Conservation (phyloP, 208 protist genomes). For the Strigomonas oncopelti region DNA sequence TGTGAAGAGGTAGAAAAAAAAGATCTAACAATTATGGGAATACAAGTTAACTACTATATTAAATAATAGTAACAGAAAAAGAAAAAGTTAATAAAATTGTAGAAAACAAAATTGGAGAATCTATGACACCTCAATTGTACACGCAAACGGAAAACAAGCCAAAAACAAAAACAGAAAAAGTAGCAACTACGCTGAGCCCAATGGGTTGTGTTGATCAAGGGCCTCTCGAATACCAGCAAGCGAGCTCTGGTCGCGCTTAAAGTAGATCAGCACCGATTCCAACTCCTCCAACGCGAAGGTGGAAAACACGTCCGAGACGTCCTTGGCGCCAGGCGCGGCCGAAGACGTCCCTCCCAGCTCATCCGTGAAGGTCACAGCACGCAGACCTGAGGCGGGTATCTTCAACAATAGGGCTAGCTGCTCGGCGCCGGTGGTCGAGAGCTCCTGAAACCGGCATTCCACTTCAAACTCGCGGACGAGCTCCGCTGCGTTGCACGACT, state of each 20-base stretch:
- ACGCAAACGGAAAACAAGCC: too few species aligned
- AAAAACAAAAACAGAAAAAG: too few species aligned
- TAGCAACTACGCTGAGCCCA: neutral
- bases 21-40: too few species aligned
- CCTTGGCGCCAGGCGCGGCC: neutral
- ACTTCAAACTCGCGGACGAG: constrained; percentile 42
- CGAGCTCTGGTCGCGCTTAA: constrained; percentile 28
- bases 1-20: too few species aligned
- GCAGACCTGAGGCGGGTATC: constrained; percentile 27
- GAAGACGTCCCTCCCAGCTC: constrained; percentile 13
- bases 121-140: too few species aligned
- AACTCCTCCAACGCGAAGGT: constrained; percentile 21
- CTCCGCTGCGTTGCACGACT: constrained; percentile 26
- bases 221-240: constrained; percentile 21
- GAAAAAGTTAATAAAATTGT: too few species aligned
- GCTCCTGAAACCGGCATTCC: constrained; percentile 63
- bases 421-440: constrained; percentile 20
- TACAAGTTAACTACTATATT: too few species aligned
- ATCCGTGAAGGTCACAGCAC: constrained; percentile 30
- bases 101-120: too few species aligned
- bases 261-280: constrained; percentile 26
- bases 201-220: neutral
- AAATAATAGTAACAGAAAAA: too few species aligned
- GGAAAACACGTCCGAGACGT: neutral
- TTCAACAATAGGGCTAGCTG: constrained; percentile 53